Conservation (phyloP, 1,139 yeast genomes). For the Yamadazyma trypodendri region DNA sequence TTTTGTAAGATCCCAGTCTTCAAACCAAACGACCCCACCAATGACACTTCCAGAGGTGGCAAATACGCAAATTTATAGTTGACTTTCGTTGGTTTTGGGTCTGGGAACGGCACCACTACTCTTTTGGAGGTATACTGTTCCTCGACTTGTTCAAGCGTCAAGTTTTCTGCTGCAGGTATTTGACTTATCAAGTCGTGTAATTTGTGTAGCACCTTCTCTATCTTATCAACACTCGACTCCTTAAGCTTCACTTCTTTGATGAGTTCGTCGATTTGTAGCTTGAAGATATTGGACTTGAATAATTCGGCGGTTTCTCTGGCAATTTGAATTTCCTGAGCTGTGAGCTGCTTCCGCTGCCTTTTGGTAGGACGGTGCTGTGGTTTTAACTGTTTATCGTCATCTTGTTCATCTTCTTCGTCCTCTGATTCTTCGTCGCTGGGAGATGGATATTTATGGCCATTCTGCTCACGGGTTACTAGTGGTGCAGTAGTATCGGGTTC, state of each 20-base stretch:
- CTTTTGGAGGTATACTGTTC: constrained; percentile 44
- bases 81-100: constrained; percentile 73
- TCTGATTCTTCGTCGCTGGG: constrained; percentile 1
- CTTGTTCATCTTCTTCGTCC: constrained; percentile 9
- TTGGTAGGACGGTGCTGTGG: constrained; percentile 22
- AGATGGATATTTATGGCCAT: constrained; percentile 15
- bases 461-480: constrained; percentile 12
- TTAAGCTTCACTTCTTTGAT: constrained; percentile 75
- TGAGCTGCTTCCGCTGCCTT: constrained; percentile 42
- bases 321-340: constrained; percentile 84
- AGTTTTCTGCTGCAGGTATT: constrained; percentile 54
- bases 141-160: constrained; percentile 55
- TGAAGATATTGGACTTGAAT: constrained; percentile 91
- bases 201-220: constrained; percentile 77
- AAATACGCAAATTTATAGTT: constrained; percentile 70
- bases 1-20: constrained; percentile 63
- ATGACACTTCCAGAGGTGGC: constrained; percentile 73
- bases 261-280: constrained; percentile 88
- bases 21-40: constrained; percentile 87
- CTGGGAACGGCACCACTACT: constrained; percentile 79
- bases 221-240: constrained; percentile 60
- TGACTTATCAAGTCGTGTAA: constrained; percentile 67
- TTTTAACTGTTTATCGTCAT: constrained; percentile 6
- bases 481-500: not conserved
- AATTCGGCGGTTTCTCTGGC: constrained; percentile 93